Base-by-base conservation (phyloP, 139 green algal species). In the Limnomonas spitsbergensis region DNA sequence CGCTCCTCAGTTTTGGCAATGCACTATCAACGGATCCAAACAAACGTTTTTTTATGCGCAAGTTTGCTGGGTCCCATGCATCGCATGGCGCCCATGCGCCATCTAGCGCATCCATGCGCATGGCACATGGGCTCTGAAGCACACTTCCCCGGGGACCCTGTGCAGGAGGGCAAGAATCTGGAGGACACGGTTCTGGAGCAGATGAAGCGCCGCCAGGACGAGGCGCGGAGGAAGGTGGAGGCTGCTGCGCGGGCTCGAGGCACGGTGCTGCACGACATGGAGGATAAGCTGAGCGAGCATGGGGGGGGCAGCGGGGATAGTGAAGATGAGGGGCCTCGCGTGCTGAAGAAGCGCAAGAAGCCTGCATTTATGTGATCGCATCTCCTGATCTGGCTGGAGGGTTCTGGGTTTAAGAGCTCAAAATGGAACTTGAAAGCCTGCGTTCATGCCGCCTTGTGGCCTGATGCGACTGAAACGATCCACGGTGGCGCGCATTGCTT, bases 131-230 rank as follows among this genome's bases (percentile, higher is more conserved):
- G 9, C 26, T 37, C 26, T 39, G 6, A 72, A 34, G 7, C 61
- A 34, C 29, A 34, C 26, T 36, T 37, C 9, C 26, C 9, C 26
- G 24, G 7, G 9, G 27, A 72, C 26, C 9, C 26, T 39, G 9
- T 76, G 32, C 1, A 73, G 37, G 42, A 81, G 79, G 67, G 70
- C 4, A 66, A 74, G 31, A 40, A 76, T 3, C 73, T 80, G 2
- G 70, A 80, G 31, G 52, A 38, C 27, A 67, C 61, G 2, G 75
- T 86, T 34, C 26, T 80, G 40, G 72, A 86, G 47, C 81, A 42
- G 56, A 79, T 86, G 81, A 76, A 75, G 56, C 37, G 76, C 2
- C 56, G 70, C 31, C 76, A 85, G 37, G 76, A 85, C 35, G 76
- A 82, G 56, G 81, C 70, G 0, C 80, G 79, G 75, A 67, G 80